These are phyloP conservation scores for Fusarium temperatum DNA, from an alignment of 2,329 filamentous ascomycete species.

Conservation along the genomic window DNA sequence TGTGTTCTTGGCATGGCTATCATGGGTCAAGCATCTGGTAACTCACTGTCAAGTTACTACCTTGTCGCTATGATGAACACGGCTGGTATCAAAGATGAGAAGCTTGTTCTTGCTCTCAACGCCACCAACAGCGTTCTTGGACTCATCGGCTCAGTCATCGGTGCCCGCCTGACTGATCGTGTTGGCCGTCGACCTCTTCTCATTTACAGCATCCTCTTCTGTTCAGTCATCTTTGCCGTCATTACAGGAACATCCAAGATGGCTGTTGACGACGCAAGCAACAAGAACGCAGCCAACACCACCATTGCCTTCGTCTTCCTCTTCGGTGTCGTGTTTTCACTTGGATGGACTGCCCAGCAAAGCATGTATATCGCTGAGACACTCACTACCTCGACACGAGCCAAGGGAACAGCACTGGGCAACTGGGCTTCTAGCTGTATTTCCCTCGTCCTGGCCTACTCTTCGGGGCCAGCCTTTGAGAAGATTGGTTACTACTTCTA, in stretches of 20 bases:
- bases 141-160: conserved; percentile 51
- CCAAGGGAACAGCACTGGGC: conserved; percentile 51
- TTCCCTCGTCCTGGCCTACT: conserved; percentile 55
- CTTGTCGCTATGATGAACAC: conserved; percentile 57
- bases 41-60: conserved; percentile 61
- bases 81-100: conserved; percentile 38
- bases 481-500: conserved; percentile 57
- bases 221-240: conserved; percentile 57
- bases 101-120: conserved; percentile 62
- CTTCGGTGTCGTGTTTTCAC: conserved; percentile 61
- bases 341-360: conserved; percentile 60
- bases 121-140: conserved; percentile 55
- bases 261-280: conserved; percentile 31
- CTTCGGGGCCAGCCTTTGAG: conserved; percentile 53
- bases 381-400: conserved; percentile 45
- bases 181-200: conserved; percentile 63
- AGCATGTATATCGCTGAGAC: conserved; percentile 50
- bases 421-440: conserved; percentile 52
- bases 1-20: conserved; percentile 62
- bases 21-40: conserved; percentile 64
- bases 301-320: conserved; percentile 52
- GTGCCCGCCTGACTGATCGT: conserved; percentile 53
- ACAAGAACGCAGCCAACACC: conserved; percentile 42
- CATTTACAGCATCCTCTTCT: conserved; percentile 53
- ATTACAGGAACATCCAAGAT: conserved; percentile 36